A percentile compares a stretch with the other conserved stretches of the same genome.
Conservation (phyloP, 768 basidiomycete species). For the Amanita thiersii region DNA sequence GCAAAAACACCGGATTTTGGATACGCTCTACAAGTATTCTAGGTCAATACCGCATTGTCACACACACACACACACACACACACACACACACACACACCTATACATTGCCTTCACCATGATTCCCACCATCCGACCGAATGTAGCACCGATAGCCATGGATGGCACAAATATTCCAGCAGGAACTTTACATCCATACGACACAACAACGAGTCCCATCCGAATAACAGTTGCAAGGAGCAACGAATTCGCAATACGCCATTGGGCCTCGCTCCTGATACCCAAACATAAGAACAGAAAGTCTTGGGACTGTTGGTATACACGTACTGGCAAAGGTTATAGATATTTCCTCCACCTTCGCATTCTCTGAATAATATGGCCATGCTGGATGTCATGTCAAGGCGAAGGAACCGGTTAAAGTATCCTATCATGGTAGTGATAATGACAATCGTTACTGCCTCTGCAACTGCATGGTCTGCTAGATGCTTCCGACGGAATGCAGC, state of each 20-base stretch:
- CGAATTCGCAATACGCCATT: slow-evolving; percentile 95
- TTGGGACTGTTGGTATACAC: slow-evolving; percentile 19
- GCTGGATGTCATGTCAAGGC: slow-evolving; percentile 97
- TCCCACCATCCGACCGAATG: slow-evolving; percentile 95
- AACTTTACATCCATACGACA: slow-evolving; percentile 95
- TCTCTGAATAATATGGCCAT: slow-evolving; percentile 93
- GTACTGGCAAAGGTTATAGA: slow-evolving; percentile 88
- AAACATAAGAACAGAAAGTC: not conserved
- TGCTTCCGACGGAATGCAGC: slow-evolving; percentile 93
- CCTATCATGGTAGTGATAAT: slow-evolving; percentile 85
- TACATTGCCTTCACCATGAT: slow-evolving; percentile 94
- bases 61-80: not conserved
- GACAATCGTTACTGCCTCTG: slow-evolving; percentile 85
- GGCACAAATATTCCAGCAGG: slow-evolving; percentile 98
- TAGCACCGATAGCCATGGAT: slow-evolving; percentile 97
- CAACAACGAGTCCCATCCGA: slow-evolving; percentile 75
- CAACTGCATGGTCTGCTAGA: slow-evolving; percentile 72
- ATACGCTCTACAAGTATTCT: slow-evolving; percentile 51
- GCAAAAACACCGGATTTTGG: slow-evolving; percentile 83
- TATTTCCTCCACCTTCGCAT: slow-evolving; percentile 90
- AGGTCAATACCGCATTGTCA: not conserved
- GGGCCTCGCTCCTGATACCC: slow-evolving; percentile 60
- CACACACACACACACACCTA: slow-evolving; percentile 35
- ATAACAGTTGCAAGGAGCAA: slow-evolving; percentile 87
- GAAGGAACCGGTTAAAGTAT: slow-evolving; percentile 89